These are phyloP conservation scores for Schizonepeta tenuifolia DNA, from an alignment of 257 asterid genomes.

Conservation along the genomic window DNA sequence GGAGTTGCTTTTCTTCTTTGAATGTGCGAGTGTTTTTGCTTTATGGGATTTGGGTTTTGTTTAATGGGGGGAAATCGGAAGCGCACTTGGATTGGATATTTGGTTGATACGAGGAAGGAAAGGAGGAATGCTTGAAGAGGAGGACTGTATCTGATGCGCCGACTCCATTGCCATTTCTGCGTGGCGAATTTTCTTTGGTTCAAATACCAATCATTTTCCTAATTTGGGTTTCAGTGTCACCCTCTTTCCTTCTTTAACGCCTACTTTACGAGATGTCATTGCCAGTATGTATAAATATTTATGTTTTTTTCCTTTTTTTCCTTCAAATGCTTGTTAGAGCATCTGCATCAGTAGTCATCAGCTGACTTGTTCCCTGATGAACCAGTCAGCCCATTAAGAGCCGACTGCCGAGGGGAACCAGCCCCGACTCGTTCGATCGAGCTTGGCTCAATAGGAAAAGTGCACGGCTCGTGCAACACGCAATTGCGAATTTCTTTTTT, in stretches of 20 bases:
- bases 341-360: too few species aligned
- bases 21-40: conserved; percentile 23
- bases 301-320: too few species aligned
- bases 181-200: not conserved
- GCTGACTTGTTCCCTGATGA: too few species aligned
- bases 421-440: too few species aligned
- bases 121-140: not conserved
- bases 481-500: too few species aligned
- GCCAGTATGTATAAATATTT: too few species aligned
- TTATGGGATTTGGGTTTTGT: conserved; percentile 27
- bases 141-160: conserved; percentile 11
- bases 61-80: conserved; percentile 29
- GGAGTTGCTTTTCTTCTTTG: conserved; percentile 15
- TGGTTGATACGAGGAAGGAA: not conserved
- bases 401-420: too few species aligned
- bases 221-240: not conserved
- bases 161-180: not conserved
- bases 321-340: too few species aligned
- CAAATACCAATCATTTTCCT: not conserved
- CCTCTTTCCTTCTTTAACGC: not conserved
- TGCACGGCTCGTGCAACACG: too few species aligned
- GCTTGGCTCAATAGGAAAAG: too few species aligned
- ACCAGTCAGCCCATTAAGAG: too few species aligned
- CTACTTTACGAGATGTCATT: not conserved
- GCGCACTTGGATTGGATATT: conserved; percentile 47